These are phyloP conservation scores for Dipteronia dyeriana DNA, from an alignment of 345 rosid species.

Conservation along the genomic window DNA sequence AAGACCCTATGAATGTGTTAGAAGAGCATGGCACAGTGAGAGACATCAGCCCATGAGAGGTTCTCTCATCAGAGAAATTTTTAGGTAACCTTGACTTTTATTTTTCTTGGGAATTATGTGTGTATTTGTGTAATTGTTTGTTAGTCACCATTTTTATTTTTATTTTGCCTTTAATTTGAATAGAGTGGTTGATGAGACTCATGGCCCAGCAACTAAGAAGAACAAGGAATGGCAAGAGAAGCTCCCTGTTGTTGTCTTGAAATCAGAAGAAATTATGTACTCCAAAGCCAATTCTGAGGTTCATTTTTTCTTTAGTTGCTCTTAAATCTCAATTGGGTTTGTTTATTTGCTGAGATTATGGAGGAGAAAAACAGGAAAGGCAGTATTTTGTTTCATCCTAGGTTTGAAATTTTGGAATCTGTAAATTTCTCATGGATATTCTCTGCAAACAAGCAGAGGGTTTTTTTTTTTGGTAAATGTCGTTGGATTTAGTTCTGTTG, in stretches of 20 bases:
- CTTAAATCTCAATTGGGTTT: constrained; percentile 5
- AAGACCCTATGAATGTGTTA: constrained; percentile 71
- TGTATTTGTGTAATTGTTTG: background rate
- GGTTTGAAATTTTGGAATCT: constrained; percentile 3
- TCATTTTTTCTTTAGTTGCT: background rate
- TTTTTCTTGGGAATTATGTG: background rate
- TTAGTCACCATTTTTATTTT: background rate
- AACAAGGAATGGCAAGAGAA: constrained; percentile 83
- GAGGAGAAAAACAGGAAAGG: background rate
- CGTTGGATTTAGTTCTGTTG: constrained; percentile 17
- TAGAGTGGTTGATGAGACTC: constrained; percentile 62
- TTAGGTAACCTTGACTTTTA: constrained; percentile 41
- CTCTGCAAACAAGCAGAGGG: constrained; percentile 1
- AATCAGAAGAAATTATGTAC: constrained; percentile 71
- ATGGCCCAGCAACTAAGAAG: constrained; percentile 53
- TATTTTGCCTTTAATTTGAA: background rate
- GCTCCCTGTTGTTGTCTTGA: constrained; percentile 70
- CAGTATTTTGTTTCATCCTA: background rate
- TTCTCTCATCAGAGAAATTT: constrained; percentile 67
- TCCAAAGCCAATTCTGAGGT: constrained; percentile 82
- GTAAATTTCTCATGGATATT: background rate
- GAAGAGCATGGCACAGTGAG: constrained; percentile 80
- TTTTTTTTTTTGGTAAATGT: background rate
- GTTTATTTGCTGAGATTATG: constrained; percentile 2
- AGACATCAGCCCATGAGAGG: constrained; percentile 80